phyloP scores from a whole-genome alignment of 2,329 filamentous ascomycete species.

The Coniochaeta ligniaria region DNA sequence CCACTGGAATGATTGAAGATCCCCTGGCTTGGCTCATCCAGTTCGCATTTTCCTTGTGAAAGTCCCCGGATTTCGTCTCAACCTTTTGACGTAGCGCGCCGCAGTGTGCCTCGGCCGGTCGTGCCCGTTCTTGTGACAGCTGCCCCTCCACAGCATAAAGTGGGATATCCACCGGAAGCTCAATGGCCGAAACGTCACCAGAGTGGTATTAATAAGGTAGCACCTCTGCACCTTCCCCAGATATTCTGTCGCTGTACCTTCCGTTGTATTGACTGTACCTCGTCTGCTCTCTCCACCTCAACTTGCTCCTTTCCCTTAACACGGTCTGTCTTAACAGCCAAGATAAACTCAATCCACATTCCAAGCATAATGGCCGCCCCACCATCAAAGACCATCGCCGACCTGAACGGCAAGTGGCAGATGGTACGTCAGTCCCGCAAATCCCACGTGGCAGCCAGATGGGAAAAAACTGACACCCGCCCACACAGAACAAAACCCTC shows the following conservation, averaged over 20 bases:
- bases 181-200: not conserved
- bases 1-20: not conserved
- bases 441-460: not conserved
- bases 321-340: not conserved
- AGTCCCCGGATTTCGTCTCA: not conserved
- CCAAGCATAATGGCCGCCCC: slow-evolving; percentile 69
- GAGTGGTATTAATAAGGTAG: not conserved
- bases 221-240: too few species aligned
- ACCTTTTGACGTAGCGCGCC: not conserved
- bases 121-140: not conserved
- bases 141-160: not conserved
- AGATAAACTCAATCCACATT: not conserved
- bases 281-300: not conserved
- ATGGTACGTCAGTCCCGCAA: slow-evolving; percentile 45
- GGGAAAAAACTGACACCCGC: slow-evolving; percentile 2
- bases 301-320: not conserved
- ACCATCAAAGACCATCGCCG: slow-evolving; percentile 53
- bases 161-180: not conserved
- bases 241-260: too few species aligned
- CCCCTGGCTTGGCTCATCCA: not conserved
- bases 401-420: slow-evolving; percentile 63
- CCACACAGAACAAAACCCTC: slow-evolving; percentile 62
- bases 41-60: not conserved
- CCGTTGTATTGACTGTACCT: too few species aligned
- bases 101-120: not conserved